A percentile compares a stretch with the other conserved stretches of the same genome.
These are phyloP conservation scores for Entomortierella parvispora DNA, from an alignment of 192 early-diverging fungal species.

Conservation along the genomic window DNA sequence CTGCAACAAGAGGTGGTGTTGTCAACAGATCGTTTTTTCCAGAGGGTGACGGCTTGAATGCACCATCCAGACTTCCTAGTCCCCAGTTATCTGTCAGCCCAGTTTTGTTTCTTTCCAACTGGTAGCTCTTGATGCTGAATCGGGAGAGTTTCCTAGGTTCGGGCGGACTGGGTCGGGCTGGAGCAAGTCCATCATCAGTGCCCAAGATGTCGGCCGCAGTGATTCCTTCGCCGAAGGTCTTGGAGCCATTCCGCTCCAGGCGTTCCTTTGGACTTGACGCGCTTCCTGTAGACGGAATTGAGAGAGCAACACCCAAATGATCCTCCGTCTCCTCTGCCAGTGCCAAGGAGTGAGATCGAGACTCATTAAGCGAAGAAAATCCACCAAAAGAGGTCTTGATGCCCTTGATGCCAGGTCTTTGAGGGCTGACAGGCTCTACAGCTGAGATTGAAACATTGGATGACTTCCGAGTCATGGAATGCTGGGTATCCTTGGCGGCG, in stretches of 20 bases:
- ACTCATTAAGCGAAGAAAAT: constrained; percentile 27
- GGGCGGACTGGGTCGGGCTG: constrained; percentile 12
- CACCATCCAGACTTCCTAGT: constrained; percentile 1
- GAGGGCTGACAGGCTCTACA: background rate
- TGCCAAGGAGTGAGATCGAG: constrained; percentile 24
- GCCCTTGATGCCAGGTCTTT: constrained; percentile 15
- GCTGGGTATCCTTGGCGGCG: background rate
- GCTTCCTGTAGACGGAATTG: constrained; percentile 1
- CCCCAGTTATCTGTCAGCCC: constrained; percentile 30
- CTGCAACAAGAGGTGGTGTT: constrained; percentile 15
- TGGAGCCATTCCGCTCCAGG: background rate
- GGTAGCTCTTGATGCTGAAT: constrained; percentile 48
- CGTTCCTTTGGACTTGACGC: constrained; percentile 7
- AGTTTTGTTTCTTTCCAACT: constrained; percentile 25
- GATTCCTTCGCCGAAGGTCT: constrained; percentile 15
- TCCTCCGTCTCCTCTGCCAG: constrained; percentile 43
- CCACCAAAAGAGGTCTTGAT: constrained; percentile 39
- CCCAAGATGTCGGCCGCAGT: constrained; percentile 5
- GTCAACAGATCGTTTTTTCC: background rate
- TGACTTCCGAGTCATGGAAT: background rate
- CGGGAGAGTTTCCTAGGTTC: constrained; percentile 9
- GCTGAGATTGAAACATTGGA: constrained; percentile 24
- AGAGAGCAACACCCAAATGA: constrained; percentile 35
- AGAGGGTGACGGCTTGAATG: background rate
- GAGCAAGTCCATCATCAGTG: background rate